Base-by-base conservation (phyloP, 768 basidiomycete species). In the Suillus alpinus region DNA sequence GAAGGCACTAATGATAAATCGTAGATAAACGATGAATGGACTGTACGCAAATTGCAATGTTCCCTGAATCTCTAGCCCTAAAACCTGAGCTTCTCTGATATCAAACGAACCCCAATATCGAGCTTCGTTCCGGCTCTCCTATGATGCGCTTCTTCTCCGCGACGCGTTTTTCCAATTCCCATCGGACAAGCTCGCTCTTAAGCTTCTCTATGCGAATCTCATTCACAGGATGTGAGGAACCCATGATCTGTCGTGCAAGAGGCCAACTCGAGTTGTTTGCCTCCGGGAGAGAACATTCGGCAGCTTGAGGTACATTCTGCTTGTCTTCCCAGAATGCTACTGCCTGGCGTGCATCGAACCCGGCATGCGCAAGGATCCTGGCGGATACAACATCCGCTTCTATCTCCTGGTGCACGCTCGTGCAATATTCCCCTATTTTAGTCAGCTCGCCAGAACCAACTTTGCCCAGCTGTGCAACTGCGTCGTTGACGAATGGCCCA, bases 401-500 rank as follows among this genome's bases (percentile, higher is more conserved):
- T 14, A 92, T 83, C 72, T 99, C 96, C 71, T 98, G 91, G 49
- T 82, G 84, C 60, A 86, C 78, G 61, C 85, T 92, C 50, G 88
- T 92, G 69, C 94, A 95, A 56, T 84, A 81, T 66, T 89, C 87
- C 29, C 86, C 85, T 3, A 89, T 74, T 71, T 86, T 89, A 53
- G 80, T 78, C 41, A 95, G 78, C 68, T 95, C 89, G 2, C 86
- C 86, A 12, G 88, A 86, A 2, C 91, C 88, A 1, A 90, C 81
- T 69, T 87, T 88, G 29, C 92, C 88, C 57, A 94, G 67, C 56
- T 91, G 86, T 0, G 88, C 92, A 29, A 98, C 83, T 3, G 93
- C 95, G 67, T 99, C 96, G 69, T 96, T 95, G 61, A 98, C 86
- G 71, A 98, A 97, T 1, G 96, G 96, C 0, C 96, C 95, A 59